Evolutionary conservation across 495 filamentous ascomycete species (phyloP).

Genomic region (Penicillium malachiteum): DNA sequence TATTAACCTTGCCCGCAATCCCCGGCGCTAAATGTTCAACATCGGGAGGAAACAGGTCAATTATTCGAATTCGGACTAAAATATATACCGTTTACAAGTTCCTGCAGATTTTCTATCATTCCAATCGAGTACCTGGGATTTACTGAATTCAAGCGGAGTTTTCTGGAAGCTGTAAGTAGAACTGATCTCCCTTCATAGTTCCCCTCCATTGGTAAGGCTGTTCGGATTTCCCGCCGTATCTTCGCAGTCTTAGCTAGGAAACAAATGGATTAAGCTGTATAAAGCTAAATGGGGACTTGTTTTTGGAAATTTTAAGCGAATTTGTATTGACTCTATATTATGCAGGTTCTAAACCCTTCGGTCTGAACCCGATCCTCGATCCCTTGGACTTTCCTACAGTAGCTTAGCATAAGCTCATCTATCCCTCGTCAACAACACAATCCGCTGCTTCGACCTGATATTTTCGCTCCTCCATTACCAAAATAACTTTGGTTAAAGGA

Average conservation of each 20-base stretch:
- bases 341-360: too few relatives aligned
- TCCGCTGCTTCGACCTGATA: too few relatives aligned
- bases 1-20: conserved; percentile 1
- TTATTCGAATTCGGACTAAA: background rate
- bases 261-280: background rate
- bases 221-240: background rate
- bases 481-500: too few relatives aligned
- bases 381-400: too few relatives aligned
- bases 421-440: too few relatives aligned
- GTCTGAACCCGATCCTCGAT: too few relatives aligned
- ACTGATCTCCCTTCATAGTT: conserved; percentile 17
- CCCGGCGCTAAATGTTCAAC: background rate
- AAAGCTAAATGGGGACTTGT: too few relatives aligned
- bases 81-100: background rate
- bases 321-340: too few relatives aligned
- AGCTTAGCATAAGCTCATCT: too few relatives aligned
- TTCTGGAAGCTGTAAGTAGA: background rate
- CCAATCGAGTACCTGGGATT: background rate
- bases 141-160: background rate
- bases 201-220: conserved; percentile 21
- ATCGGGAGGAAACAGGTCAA: background rate
- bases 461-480: too few relatives aligned
- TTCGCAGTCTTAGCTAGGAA: background rate
- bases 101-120: background rate
- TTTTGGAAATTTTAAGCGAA: too few relatives aligned